Conservation (phyloP, 1,139 yeast genomes). For the Lodderomyces elongisporus region DNA sequence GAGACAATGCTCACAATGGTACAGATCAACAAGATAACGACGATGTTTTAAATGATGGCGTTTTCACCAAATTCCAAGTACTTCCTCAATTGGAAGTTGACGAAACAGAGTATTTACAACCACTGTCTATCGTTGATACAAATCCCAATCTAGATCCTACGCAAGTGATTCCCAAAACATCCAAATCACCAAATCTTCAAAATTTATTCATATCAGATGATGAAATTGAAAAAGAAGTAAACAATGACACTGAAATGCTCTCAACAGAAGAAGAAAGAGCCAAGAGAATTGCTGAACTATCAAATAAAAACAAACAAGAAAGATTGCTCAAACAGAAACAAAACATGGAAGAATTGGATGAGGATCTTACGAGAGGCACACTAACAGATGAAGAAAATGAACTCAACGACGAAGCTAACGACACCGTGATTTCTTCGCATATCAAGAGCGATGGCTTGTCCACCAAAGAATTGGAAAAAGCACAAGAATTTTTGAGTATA, state of each 20-base stretch:
- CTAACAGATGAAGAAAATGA: slow-evolving; percentile 43
- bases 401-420: slow-evolving; percentile 20
- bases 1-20: slow-evolving; percentile 1
- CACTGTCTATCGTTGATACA: not conserved
- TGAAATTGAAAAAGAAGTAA: not conserved
- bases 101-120: slow-evolving; percentile 16
- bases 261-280: slow-evolving; percentile 19
- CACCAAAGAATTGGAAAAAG: slow-evolving; percentile 27
- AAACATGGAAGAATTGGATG: slow-evolving; percentile 19
- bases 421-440: slow-evolving; percentile 16
- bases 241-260: not conserved
- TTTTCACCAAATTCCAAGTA: slow-evolving; percentile 11
- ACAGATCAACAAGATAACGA: slow-evolving; percentile 5
- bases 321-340: slow-evolving; percentile 15
- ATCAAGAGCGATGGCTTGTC: slow-evolving; percentile 12
- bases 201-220: slow-evolving; percentile 9
- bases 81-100: slow-evolving; percentile 30
- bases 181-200: slow-evolving; percentile 2
- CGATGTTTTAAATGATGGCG: not conserved
- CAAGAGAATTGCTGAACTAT: slow-evolving; percentile 19
- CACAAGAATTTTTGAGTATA: slow-evolving; percentile 32
- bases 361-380: slow-evolving; percentile 32
- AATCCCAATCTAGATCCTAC: slow-evolving; percentile 2
- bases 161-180: slow-evolving; percentile 5
- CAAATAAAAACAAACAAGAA: slow-evolving; percentile 17